Evolutionary conservation across 169 alveolate species (phyloP).

Genomic region (Ichthyophthirius multifiliis): DNA sequence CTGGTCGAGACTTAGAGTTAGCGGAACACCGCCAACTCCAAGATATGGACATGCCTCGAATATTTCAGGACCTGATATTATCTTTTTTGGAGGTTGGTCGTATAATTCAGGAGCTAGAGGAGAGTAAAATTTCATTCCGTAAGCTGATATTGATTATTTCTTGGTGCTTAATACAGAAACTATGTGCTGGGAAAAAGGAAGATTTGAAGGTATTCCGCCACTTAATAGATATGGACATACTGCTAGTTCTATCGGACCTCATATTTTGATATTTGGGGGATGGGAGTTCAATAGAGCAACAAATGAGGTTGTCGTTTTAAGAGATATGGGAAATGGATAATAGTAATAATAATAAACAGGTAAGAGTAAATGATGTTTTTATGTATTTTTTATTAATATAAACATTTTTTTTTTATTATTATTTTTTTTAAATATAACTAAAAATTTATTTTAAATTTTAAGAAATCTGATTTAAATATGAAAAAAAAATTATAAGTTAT

Average conservation of each 20-base stretch:
- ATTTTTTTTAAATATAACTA: no score
- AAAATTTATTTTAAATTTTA: no score
- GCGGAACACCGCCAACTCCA: constrained; percentile 86
- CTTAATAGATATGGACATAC: constrained; percentile 86
- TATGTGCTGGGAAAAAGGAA: constrained; percentile 81
- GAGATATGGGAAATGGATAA: constrained; percentile 60
- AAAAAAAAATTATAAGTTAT: no score
- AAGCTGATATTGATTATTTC: constrained; percentile 77
- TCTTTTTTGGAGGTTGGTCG: constrained; percentile 88
- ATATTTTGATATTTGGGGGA: constrained; percentile 87
- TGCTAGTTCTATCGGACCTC: constrained; percentile 85
- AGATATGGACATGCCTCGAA: constrained; percentile 86
- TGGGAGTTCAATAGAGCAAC: constrained; percentile 89
- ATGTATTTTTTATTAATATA: no score
- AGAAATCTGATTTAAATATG: no score
- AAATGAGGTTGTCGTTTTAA: constrained; percentile 82
- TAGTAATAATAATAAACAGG: no score
- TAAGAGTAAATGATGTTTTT: no score
- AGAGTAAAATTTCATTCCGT: constrained; percentile 43
- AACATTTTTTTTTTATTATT: no score
- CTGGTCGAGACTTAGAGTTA: constrained; percentile 83
- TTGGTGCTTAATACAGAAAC: constrained; percentile 78
- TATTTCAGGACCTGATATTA: constrained; percentile 78
- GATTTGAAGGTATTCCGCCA: constrained; percentile 84
- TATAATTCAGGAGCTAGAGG: constrained; percentile 74